Evolutionary conservation across 345 rosid species (phyloP).

Genomic region (Sapria himalayana): DNA sequence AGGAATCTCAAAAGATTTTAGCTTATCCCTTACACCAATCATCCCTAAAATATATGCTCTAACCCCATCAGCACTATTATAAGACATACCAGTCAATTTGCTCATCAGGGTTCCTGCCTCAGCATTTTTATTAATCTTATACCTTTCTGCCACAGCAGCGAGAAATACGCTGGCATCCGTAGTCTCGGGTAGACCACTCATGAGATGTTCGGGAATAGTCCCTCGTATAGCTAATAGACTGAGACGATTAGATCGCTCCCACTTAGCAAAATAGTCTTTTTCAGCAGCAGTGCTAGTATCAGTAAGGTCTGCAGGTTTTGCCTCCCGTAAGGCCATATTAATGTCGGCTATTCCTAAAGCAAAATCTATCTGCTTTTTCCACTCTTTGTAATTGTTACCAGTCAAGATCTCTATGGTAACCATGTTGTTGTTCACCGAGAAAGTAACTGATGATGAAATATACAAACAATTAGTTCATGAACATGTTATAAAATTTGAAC

Average conservation of each 20-base stretch:
- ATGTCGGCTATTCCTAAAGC: no score
- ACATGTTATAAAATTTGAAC: no score
- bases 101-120: no score
- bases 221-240: not conserved
- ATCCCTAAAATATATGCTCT: not conserved
- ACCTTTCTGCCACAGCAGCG: not conserved
- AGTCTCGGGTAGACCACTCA: not conserved
- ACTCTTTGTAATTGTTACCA: not conserved
- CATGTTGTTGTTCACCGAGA: not conserved
- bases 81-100: no score
- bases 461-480: no score
- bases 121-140: not conserved
- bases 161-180: not conserved
- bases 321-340: not conserved
- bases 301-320: not conserved
- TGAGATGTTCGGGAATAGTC: not conserved
- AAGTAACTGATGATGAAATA: not conserved
- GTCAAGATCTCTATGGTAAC: not conserved
- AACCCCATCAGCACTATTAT: not conserved
- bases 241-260: not conserved
- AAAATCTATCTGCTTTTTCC: no score
- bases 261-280: not conserved
- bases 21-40: not conserved
- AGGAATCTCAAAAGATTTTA: not conserved
- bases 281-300: not conserved